These are phyloP conservation scores for Ilyonectria robusta DNA, from an alignment of 2,329 filamentous ascomycete species.

Conservation along the genomic window DNA sequence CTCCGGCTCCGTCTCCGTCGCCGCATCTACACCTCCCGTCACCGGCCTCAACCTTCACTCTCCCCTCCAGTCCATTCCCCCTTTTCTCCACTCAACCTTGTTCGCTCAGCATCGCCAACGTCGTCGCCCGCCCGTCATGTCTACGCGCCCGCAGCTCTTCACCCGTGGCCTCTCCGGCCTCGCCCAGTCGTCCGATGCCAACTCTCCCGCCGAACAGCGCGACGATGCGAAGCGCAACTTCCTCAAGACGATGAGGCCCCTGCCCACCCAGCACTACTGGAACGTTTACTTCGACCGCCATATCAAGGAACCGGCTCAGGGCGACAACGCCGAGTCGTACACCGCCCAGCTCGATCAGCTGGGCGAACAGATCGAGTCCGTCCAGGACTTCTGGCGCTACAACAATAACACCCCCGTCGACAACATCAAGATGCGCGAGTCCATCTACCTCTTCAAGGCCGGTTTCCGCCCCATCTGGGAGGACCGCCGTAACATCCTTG, in stretches of 20 bases:
- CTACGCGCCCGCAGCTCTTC: slow-evolving; percentile 70
- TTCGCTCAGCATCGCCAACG: background rate
- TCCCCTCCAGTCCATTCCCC: background rate
- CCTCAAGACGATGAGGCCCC: slow-evolving; percentile 78
- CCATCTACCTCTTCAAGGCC: slow-evolving; percentile 84
- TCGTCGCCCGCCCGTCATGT: slow-evolving; percentile 60
- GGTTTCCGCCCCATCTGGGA: slow-evolving; percentile 86
- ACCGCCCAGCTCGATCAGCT: slow-evolving; percentile 73
- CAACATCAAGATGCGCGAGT: slow-evolving; percentile 82
- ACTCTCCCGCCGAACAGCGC: slow-evolving; percentile 80
- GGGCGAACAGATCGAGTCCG: slow-evolving; percentile 78
- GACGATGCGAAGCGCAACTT: slow-evolving; percentile 89
- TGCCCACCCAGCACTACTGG: slow-evolving; percentile 87
- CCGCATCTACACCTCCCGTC: slow-evolving; percentile 5
- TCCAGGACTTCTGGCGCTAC: slow-evolving; percentile 89
- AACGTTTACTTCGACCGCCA: slow-evolving; percentile 78
- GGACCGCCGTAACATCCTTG: slow-evolving; percentile 87
- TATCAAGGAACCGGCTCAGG: slow-evolving; percentile 49
- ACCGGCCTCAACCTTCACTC: background rate
- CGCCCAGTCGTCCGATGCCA: slow-evolving; percentile 70
- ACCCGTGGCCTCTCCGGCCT: slow-evolving; percentile 75
- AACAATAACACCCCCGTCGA: slow-evolving; percentile 86
- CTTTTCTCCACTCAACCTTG: background rate
- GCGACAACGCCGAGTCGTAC: slow-evolving; percentile 61
- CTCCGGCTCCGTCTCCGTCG: slow-evolving; percentile 30